phyloP scores from a whole-genome alignment of 2,329 filamentous ascomycete species.

The Hortaea werneckii region DNA sequence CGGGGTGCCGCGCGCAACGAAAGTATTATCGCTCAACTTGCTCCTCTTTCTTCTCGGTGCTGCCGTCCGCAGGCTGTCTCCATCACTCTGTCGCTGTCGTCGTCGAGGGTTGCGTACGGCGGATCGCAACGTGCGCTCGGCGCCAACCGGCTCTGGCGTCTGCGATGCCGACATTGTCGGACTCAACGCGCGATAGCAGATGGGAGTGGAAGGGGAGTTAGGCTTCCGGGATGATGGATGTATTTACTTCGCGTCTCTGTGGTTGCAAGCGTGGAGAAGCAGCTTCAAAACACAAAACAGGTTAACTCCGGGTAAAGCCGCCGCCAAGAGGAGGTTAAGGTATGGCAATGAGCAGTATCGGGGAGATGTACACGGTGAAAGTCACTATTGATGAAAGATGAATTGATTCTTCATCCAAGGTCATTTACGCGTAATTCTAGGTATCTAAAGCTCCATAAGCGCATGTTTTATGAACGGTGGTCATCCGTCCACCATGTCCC shows the following conservation, averaged over 20 bases:
- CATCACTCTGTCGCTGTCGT: slow-evolving; percentile 35
- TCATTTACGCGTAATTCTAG: not conserved
- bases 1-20: slow-evolving; percentile 15
- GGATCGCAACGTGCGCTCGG: slow-evolving; percentile 21
- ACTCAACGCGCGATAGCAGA: not conserved
- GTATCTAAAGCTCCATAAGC: not conserved
- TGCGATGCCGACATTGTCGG: slow-evolving; percentile 6
- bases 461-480: no score
- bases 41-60: slow-evolving; percentile 38
- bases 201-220: not conserved
- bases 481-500: no score
- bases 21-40: slow-evolving; percentile 36
- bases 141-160: slow-evolving; percentile 8
- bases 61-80: slow-evolving; percentile 31
- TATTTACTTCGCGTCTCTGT: not conserved
- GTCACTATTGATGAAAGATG: not conserved
- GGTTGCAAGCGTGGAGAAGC: not conserved
- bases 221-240: not conserved
- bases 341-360: no score
- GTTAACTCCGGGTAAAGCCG: not conserved
- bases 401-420: not conserved
- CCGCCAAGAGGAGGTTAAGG: not conserved
- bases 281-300: not conserved
- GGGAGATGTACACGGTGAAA: no score
- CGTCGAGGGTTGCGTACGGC: slow-evolving; percentile 36